Base-by-base conservation (phyloP, 352 stramenopile genomes). In the Elongisporangium prolatum region DNA sequence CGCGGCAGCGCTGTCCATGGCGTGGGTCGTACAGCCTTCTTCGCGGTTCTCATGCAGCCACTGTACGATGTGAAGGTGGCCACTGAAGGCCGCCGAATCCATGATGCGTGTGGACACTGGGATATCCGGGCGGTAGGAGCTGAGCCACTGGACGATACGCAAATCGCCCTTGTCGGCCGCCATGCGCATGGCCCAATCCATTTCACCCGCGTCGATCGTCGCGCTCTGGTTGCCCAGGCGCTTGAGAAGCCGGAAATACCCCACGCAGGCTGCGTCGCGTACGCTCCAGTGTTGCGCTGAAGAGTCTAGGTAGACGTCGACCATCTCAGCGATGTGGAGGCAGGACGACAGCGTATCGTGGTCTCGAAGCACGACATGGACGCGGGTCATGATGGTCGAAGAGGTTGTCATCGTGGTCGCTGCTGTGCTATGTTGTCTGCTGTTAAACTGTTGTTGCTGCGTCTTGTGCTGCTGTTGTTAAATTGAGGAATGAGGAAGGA, bases 1-100 rank as follows among this genome's bases (percentile, higher is more conserved):
- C 18, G 80, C 79, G 2, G 85, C 82, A 2, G 85, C 83, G 40
- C 80, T 84, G 62, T 94, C 85, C 73, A 93, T 90, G 4, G 85
- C 82, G n/a, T 80, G 69, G 4, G 75, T 84, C 13, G 83, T 83
- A 69, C 83, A 95, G 57, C 74, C 76, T 66, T 93, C 85, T 21
- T 71, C 55, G 2, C 81, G 79, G 57, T 89, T 72, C 22, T 68
- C 57, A 50, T 91, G 76, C 17, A 95, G 73, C 81, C 81, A 93
- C 48, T 86, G 79, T 17, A 95, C 67, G 24, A 91, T 74, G 37
- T 70, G 56, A 9, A 95, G 67, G 59, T 91, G 83, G 0, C 85
- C 85, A 21, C 75, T 73, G 25, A 82, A 68, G 55, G 85, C 85
- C 0, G 85, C 83, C 58, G 83, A 91, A 68, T 95, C 82, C 80